Base-by-base conservation (phyloP, 2,329 filamentous ascomycete species). In the Fusarium sp. region DNA sequence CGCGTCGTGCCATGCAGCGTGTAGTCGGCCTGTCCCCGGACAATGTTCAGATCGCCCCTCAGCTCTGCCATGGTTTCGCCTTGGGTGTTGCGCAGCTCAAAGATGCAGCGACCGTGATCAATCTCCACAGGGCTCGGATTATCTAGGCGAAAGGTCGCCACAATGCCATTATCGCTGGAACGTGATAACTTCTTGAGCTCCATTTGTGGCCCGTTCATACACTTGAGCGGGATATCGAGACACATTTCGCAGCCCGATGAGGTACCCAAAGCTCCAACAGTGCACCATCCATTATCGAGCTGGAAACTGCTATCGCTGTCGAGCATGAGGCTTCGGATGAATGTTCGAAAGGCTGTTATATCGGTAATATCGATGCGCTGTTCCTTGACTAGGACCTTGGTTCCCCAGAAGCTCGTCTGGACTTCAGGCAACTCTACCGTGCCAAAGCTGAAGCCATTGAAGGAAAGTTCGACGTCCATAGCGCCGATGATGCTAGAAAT, bases 41-140 rank as follows among this genome's bases (percentile, higher is more conserved):
- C 71, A 29, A 83, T 80, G 35, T 72, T 76, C 58, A 84, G 52
- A 4, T 75, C 65, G 2, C 81, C 82, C 60, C 71, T 77, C 45
- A 83, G 61, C 52, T 75, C 68, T 33, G 79, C 80, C 37, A 82
- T 43, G 10, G 71, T 65, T 41, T 79, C 69, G n/a, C 76, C 76
- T 22, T 73, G 68, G 27, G 73, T 69, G 41, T 79, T 80, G 43
- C 76, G 74, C 27, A 84, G 71, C 67, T 82, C 80, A 31, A 84
- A 83, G 20, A 74, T 64, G 62, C 79, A 80, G 18, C 65, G 45
- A 3, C 80, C 82, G 60, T 80, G 75, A 31, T 81, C 77, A 7
- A 84, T 76, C 67, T 82, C 81, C 35, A 83, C 74, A 5, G 78
- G 76, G 20, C 81, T 81, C 13, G 76, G 73, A 69, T 81, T 84